Evolutionary conservation across 305 asterid species (phyloP), one percentile per base, ranked within the genome.

Genomic region (Solanum hybrid): DNA sequence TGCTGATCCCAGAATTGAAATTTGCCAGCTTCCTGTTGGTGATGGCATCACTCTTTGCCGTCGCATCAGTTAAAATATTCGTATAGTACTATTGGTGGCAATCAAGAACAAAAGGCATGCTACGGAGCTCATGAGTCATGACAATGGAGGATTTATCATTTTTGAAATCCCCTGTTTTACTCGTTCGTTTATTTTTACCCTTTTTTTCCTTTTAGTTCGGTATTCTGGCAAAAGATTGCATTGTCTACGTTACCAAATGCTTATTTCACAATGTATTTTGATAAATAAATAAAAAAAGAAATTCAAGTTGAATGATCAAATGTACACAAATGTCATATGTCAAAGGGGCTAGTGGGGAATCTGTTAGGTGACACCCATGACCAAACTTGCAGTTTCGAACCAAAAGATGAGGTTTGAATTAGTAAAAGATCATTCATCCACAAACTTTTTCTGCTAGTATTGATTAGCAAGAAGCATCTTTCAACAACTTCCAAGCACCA

Each of bases 1-100:
- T 9, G 90, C 69, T 35, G 92, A 91, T 87, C 18, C 81, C 4
- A 79, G 91, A 69, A 87, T 91, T 0, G 92, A 91, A 87, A 91
- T 91, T 12, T 91, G 91, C 36, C 86, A 77, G 79, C 91, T 91
- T 73, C 92, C 92, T 0, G 90, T 91, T 2, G 92, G 92, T 5
- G 92, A 91, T 89, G 92, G 92, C 2, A 89, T 91, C 37, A 91
- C 92, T 33, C 42, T 91, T 6, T 89, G 91, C 67, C 91, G 92
- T 8, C 91, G 92, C 77, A 31, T 86, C 40, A 86, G 35, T 73
- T 91, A 42, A 90, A 26, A 4, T 20, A 77, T 77, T 78, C 8
- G 0, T 29, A 39, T 5, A 39, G 24, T n/a, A 6, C 80, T 37
- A 46, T n/a, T n/a, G 40, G 86, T 12, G 64, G 35, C 64, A 24